Percentiles rank a stretch among this genome's conserved stretches.
phyloP scores from a whole-genome alignment of 169 alveolate genomes.

The Eimeria falciformis region DNA sequence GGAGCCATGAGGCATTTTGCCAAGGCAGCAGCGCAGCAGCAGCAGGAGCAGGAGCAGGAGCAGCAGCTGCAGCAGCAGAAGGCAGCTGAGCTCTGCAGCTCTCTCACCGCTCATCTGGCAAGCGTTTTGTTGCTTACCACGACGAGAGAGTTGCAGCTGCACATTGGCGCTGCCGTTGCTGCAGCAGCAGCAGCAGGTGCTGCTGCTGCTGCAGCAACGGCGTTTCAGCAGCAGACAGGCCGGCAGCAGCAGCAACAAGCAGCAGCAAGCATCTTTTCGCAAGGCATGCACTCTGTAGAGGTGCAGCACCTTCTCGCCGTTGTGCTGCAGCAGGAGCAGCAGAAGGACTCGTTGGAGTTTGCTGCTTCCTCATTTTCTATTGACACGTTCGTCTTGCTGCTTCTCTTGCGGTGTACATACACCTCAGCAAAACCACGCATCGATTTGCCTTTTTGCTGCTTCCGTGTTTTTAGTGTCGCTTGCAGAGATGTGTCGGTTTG shows the following conservation, averaged over 20 bases:
- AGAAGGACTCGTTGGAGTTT: background rate
- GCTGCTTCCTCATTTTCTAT: background rate
- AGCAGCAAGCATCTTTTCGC: background rate
- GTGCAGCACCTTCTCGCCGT: constrained; percentile 18
- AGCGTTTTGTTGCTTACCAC: constrained; percentile 12
- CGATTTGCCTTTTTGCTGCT: background rate
- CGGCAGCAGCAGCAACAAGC: constrained; percentile 19
- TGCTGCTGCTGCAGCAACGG: constrained; percentile 6
- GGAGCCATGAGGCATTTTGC: constrained; percentile 55
- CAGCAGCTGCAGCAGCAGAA: background rate
- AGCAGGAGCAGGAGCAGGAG: constrained; percentile 33
- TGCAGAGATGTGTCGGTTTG: background rate
- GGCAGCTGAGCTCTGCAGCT: background rate
- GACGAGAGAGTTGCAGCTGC: background rate
- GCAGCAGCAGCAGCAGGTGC: constrained; percentile 8
- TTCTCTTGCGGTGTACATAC: background rate
- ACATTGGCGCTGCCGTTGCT: constrained; percentile 38
- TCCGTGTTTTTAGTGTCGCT: background rate
- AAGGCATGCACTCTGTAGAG: background rate
- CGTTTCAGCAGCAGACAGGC: background rate
- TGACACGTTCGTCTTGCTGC: background rate
- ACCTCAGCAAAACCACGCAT: background rate
- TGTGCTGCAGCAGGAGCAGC: constrained; percentile 44
- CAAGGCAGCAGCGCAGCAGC: constrained; percentile 23
- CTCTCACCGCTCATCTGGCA: background rate